Evolutionary conservation across 768 basidiomycete species (phyloP).

Genomic region (Lentinula edodes): DNA sequence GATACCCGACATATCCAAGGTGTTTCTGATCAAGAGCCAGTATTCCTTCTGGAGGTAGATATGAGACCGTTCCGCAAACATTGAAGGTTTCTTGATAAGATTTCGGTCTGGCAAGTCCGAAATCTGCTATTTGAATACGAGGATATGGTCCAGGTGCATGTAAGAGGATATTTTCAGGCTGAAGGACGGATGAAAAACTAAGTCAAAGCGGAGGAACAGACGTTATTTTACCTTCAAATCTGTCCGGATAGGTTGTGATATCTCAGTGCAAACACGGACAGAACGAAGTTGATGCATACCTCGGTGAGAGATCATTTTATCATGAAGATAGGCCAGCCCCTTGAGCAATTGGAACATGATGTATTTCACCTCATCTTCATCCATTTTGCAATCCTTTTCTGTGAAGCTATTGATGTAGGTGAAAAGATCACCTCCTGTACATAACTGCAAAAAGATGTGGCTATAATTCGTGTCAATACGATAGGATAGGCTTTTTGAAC

Average conservation of each 20-base stretch:
- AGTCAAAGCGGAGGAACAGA: not conserved
- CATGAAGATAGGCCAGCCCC: constrained; percentile 67
- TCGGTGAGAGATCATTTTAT: constrained; percentile 70
- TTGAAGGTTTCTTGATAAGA: constrained; percentile 80
- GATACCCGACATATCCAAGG: constrained; percentile 56
- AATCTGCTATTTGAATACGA: constrained; percentile 80
- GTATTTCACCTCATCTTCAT: constrained; percentile 80
- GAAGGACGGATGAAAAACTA: no score
- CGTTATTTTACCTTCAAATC: constrained; percentile 53
- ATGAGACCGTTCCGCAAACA: constrained; percentile 84
- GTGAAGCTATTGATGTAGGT: constrained; percentile 69
- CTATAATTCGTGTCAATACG: constrained; percentile 24
- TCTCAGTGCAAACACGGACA: not conserved
- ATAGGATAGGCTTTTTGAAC: not conserved
- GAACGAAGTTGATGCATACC: constrained; percentile 36
- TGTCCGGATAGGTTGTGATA: constrained; percentile 16
- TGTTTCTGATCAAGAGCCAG: constrained; percentile 72
- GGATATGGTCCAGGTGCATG: constrained; percentile 80
- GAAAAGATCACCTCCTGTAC: constrained; percentile 85
- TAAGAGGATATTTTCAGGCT: constrained; percentile 82
- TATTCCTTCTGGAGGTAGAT: constrained; percentile 82
- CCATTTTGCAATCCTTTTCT: constrained; percentile 44
- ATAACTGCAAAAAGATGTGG: constrained; percentile 81
- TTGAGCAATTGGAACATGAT: constrained; percentile 77
- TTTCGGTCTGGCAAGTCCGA: constrained; percentile 75